These are phyloP conservation scores for Recurvomyces mirabilis DNA, from an alignment of 495 filamentous ascomycete species.

Conservation along the genomic window DNA sequence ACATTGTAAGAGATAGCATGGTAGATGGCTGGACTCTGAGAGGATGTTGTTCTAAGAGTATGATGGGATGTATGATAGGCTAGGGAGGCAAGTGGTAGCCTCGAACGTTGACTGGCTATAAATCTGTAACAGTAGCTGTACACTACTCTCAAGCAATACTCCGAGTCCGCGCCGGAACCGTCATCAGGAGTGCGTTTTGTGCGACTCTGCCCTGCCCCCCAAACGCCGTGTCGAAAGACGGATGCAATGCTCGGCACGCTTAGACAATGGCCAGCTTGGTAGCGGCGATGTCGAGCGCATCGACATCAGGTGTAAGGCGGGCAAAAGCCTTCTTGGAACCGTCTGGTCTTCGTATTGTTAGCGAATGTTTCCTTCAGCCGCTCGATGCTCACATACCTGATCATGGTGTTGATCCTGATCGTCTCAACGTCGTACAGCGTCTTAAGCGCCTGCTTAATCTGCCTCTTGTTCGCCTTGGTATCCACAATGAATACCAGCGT, in stretches of 20 bases:
- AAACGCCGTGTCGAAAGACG: too few species aligned
- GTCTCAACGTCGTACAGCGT: conserved; percentile 97
- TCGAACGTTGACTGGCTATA: too few species aligned
- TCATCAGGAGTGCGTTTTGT: background rate
- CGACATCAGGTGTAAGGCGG: conserved; percentile 86
- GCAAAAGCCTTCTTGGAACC: conserved; percentile 98
- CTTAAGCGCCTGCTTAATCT: conserved; percentile 98
- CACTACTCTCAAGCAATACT: too few species aligned
- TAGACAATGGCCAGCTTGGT: conserved; percentile 98
- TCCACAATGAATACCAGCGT: conserved; percentile 99
- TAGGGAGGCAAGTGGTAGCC: too few species aligned
- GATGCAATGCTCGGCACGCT: conserved; percentile 20
- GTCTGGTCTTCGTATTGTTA: conserved; percentile 56
- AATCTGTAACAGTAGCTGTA: too few species aligned
- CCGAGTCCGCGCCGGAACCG: background rate
- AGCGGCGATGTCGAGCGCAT: conserved; percentile 97
- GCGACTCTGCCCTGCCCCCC: background rate
- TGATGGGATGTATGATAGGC: too few species aligned
- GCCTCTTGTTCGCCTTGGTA: conserved; percentile 97
- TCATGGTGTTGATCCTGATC: conserved; percentile 97
- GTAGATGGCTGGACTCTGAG: background rate
- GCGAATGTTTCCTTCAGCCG: conserved; percentile 19
- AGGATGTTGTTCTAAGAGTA: background rate
- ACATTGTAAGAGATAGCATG: too few species aligned
- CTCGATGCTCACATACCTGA: too few species aligned